These are phyloP conservation scores for Trichoderma sp. DNA, from an alignment of 2,329 filamentous ascomycete species.

Conservation along the genomic window DNA sequence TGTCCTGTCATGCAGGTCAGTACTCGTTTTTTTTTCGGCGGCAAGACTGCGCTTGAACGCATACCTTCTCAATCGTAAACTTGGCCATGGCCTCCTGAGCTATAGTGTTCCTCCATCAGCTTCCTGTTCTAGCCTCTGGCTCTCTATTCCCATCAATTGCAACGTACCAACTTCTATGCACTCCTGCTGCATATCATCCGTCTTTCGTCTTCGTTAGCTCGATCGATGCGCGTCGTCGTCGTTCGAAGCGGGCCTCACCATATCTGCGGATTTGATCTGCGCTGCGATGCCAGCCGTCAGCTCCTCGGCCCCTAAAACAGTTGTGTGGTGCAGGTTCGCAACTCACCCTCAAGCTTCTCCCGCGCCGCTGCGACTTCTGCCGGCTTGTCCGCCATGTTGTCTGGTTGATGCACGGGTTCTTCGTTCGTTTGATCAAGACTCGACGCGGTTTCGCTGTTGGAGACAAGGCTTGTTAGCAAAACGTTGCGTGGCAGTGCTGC, in stretches of 20 bases:
- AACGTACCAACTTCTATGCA: slow-evolving; percentile 90
- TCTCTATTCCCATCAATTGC: slow-evolving; percentile 13
- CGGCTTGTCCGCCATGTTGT: slow-evolving; percentile 46
- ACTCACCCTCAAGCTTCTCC: slow-evolving; percentile 76
- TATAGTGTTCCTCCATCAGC: slow-evolving; percentile 40
- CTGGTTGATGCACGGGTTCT: not conserved
- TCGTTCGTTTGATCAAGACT: not conserved
- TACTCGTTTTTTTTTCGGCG: not conserved
- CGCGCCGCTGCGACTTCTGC: slow-evolving; percentile 55
- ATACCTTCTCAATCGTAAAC: slow-evolving; percentile 64
- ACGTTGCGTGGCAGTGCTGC: not conserved
- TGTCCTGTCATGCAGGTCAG: slow-evolving; percentile 66
- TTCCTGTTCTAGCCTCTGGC: slow-evolving; percentile 17
- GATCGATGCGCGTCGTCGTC: not conserved
- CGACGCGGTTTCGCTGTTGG: not conserved
- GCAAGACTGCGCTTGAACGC: not conserved
- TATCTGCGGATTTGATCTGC: slow-evolving; percentile 97
- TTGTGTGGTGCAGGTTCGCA: not conserved
- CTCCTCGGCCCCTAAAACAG: not conserved
- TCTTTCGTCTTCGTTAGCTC: slow-evolving; percentile 57
- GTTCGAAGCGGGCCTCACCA: slow-evolving; percentile 62
- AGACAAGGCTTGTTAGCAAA: slow-evolving; percentile 1
- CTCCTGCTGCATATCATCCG: slow-evolving; percentile 95
- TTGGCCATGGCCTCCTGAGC: slow-evolving; percentile 66
- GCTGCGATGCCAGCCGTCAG: slow-evolving; percentile 55